These are phyloP conservation scores for Euryodendron excelsum DNA, from an alignment of 148 eudicot genomes.

Conservation along the genomic window DNA sequence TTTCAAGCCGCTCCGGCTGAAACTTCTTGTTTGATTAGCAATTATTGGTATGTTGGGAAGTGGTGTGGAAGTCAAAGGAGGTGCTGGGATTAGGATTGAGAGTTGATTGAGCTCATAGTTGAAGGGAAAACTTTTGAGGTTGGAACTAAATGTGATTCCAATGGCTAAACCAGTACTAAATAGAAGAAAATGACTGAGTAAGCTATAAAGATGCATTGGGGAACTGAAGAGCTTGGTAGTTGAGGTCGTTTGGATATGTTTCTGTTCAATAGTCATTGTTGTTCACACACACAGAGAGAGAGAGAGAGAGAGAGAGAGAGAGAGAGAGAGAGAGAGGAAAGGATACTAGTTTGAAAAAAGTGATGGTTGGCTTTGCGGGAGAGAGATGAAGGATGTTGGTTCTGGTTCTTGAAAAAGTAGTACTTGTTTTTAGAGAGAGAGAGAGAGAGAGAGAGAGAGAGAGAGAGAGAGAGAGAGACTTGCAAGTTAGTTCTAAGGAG, in stretches of 20 bases:
- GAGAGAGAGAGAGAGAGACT: no score
- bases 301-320: no score
- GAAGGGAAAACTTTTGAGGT: slow-evolving; percentile 8
- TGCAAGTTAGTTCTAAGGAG: no score
- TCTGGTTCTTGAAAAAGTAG: not conserved
- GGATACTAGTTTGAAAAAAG: no score
- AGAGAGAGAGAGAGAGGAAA: not conserved
- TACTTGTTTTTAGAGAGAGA: not conserved
- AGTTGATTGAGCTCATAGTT: slow-evolving; percentile 10
- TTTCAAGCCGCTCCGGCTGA: not conserved
- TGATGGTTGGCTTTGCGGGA: no score
- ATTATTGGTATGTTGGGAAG: not conserved
- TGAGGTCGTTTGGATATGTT: not conserved
- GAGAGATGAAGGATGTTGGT: no score
- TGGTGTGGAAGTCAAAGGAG: not conserved
- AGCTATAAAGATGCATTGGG: slow-evolving; percentile 25
- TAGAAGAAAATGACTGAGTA: slow-evolving; percentile 37
- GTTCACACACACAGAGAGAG: no score
- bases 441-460: no score
- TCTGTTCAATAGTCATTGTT: slow-evolving; percentile 18
- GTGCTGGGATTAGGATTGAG: slow-evolving; percentile 4
- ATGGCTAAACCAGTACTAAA: slow-evolving; percentile 43
- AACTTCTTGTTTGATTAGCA: not conserved
- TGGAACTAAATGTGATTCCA: slow-evolving; percentile 32
- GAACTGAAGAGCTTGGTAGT: slow-evolving; percentile 17